These are phyloP conservation scores for Penicillium maclennaniae DNA, from an alignment of 495 filamentous ascomycete species.

Conservation along the genomic window DNA sequence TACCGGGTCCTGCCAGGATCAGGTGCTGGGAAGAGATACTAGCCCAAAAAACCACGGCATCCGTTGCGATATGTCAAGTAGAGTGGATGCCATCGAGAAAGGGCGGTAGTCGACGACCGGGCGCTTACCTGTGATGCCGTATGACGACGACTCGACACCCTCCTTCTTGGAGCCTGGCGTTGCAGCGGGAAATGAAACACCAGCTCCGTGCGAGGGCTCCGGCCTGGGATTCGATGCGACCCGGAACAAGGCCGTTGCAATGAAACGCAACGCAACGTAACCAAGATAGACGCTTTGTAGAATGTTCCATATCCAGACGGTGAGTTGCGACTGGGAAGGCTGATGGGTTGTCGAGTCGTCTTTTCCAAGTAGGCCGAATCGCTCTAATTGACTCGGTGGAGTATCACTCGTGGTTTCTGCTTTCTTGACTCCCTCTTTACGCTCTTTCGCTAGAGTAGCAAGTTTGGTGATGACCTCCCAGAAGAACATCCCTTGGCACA, in stretches of 20 bases:
- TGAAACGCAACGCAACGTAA: conserved; percentile 60
- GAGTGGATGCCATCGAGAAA: conserved; percentile 64
- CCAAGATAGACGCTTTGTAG: conserved; percentile 66
- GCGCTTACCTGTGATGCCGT: conserved; percentile 50
- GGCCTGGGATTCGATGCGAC: conserved; percentile 33
- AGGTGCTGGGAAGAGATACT: conserved; percentile 69
- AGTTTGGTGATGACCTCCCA: conserved; percentile 75
- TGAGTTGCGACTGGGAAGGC: conserved; percentile 28
- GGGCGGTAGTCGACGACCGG: conserved; percentile 72
- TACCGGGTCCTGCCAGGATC: conserved; percentile 65
- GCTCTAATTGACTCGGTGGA: conserved; percentile 38
- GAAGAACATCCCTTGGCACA: conserved; percentile 80
- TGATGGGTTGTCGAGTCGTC: conserved; percentile 17
- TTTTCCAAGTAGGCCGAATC: conserved; percentile 43
- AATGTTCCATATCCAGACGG: conserved; percentile 60
- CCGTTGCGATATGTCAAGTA: conserved; percentile 65
- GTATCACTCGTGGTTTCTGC: conserved; percentile 20
- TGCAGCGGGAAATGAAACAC: conserved; percentile 26
- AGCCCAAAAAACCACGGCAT: conserved; percentile 84
- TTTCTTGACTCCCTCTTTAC: conserved; percentile 15
- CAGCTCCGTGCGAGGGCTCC: conserved; percentile 19
- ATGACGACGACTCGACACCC: conserved; percentile 32
- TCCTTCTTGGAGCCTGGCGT: conserved; percentile 15
- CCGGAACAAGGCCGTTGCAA: conserved; percentile 49
- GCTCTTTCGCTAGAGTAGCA: conserved; percentile 36